Conservation (phyloP, 2,329 filamentous ascomycete species). For the Pseudogymnoascus sp. region DNA sequence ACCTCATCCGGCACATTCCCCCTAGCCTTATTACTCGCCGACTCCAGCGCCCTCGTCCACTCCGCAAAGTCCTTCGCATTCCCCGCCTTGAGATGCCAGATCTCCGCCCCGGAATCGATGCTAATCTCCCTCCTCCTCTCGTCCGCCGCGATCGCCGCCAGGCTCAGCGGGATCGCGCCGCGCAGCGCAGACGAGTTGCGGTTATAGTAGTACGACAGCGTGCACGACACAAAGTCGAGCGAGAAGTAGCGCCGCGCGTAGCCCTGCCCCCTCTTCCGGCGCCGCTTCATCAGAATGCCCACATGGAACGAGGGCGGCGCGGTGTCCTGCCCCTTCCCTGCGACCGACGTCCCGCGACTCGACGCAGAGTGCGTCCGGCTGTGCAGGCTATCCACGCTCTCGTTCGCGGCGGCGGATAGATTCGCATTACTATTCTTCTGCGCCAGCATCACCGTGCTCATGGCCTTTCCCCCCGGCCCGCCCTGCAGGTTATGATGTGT, state of each 20-base stretch:
- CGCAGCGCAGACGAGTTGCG: conserved; percentile 85
- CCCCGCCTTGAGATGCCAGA: conserved; percentile 85
- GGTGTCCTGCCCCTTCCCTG: conserved; percentile 42
- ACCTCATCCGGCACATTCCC: conserved; percentile 27
- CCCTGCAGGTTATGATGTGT: conserved; percentile 54
- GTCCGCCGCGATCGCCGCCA: conserved; percentile 86
- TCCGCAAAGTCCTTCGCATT: conserved; percentile 78
- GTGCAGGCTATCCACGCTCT: conserved; percentile 51
- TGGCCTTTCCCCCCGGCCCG: conserved; percentile 17
- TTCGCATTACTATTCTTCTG: background rate
- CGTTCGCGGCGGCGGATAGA: conserved; percentile 18
- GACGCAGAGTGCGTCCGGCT: conserved; percentile 34
- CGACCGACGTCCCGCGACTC: conserved; percentile 40
- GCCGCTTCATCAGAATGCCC: conserved; percentile 78
- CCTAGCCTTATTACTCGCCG: conserved; percentile 60
- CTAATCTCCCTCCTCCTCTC: conserved; percentile 85
- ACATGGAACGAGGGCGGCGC: conserved; percentile 59
- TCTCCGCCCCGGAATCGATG: conserved; percentile 91
- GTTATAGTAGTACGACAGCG: conserved; percentile 92
- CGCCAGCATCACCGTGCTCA: conserved; percentile 17
- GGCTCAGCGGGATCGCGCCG: conserved; percentile 82
- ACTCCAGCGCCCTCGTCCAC: conserved; percentile 81
- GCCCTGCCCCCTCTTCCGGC: conserved; percentile 87
- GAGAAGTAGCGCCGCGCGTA: conserved; percentile 93
- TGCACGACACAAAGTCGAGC: conserved; percentile 87